Conservation (phyloP, 2,329 filamentous ascomycete species). For the Ceratocystis colombiana region DNA sequence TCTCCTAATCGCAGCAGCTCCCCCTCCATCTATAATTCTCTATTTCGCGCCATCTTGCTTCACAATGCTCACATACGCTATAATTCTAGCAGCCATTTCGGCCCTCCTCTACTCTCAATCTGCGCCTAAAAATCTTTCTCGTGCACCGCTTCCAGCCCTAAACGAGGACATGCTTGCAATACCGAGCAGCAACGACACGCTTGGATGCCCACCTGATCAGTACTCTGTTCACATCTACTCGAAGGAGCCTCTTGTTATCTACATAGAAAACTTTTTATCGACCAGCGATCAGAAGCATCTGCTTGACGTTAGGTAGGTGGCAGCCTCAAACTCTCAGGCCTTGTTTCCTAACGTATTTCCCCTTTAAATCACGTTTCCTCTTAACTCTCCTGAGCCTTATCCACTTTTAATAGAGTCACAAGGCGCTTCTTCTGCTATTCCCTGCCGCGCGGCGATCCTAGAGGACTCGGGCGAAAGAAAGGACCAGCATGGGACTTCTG, state of each 20-base stretch:
- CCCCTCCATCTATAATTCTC: not conserved
- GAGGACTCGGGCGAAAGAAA: not conserved
- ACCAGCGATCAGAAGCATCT: constrained; percentile 36
- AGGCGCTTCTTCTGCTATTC: not conserved
- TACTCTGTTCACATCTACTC: constrained; percentile 39
- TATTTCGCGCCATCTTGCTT: not conserved
- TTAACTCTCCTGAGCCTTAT: not conserved
- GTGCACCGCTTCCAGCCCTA: constrained; percentile 38
- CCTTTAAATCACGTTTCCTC: not conserved
- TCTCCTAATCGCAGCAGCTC: not conserved
- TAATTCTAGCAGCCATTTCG: constrained; percentile 38
- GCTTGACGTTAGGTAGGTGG: constrained; percentile 35
- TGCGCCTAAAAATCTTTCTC: constrained; percentile 34
- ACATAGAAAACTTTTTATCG: constrained; percentile 41
- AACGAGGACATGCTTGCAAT: constrained; percentile 45
- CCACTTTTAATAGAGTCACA: not conserved
- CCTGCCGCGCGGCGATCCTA: not conserved
- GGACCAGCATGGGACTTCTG: not conserved
- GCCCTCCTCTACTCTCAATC: constrained; percentile 38
- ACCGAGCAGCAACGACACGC: constrained; percentile 35
- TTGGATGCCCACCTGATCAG: constrained; percentile 35
- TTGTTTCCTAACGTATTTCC: not conserved
- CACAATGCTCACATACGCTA: constrained; percentile 1
- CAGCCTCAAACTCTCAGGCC: not conserved
- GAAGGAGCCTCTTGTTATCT: constrained; percentile 38